Evolutionary conservation across 1,284 basidiomycete species (phyloP).

Genomic region (Trametes sp.): DNA sequence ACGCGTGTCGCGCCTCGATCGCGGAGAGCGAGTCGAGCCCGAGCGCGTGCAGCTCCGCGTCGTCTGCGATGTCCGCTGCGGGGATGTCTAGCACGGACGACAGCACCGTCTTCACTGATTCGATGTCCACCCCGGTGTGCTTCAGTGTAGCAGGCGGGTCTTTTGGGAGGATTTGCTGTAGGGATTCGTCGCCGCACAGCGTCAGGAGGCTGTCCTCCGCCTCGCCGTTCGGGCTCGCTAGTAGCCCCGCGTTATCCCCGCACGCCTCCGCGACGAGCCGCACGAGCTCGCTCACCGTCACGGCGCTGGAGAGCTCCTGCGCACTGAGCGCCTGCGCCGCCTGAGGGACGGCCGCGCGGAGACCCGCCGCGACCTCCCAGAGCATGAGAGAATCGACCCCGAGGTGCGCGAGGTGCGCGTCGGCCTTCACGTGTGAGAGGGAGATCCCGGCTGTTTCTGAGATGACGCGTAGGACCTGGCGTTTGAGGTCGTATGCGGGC

Average conservation of each 20-base stretch:
- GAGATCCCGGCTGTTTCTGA: constrained; percentile 53
- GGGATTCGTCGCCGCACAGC: too few species aligned
- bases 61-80: constrained; percentile 48
- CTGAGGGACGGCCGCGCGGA: constrained; percentile 46
- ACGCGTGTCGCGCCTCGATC: constrained; percentile 60
- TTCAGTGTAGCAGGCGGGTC: neutral
- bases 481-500: neutral
- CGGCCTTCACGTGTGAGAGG: constrained; percentile 38
- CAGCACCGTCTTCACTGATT: constrained; percentile 50
- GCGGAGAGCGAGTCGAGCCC: constrained; percentile 71
- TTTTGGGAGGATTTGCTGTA: too few species aligned
- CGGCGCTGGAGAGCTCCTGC: constrained; percentile 46
- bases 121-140: constrained; percentile 28
- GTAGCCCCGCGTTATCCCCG: neutral
- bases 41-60: constrained; percentile 53
- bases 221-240: constrained; percentile 31
- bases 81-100: constrained; percentile 57
- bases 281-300: constrained; percentile 42
- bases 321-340: constrained; percentile 40
- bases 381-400: constrained; percentile 66
- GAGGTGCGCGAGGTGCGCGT: constrained; percentile 51
- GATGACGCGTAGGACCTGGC: constrained; percentile 40
- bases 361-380: constrained; percentile 54
- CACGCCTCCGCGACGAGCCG: constrained; percentile 41
- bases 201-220: constrained; percentile 21